Evolutionary conservation across 1,139 yeast genomes (phyloP), one percentile per base, ranked within the genome.

Genomic region (Ogataea hybrid): DNA sequence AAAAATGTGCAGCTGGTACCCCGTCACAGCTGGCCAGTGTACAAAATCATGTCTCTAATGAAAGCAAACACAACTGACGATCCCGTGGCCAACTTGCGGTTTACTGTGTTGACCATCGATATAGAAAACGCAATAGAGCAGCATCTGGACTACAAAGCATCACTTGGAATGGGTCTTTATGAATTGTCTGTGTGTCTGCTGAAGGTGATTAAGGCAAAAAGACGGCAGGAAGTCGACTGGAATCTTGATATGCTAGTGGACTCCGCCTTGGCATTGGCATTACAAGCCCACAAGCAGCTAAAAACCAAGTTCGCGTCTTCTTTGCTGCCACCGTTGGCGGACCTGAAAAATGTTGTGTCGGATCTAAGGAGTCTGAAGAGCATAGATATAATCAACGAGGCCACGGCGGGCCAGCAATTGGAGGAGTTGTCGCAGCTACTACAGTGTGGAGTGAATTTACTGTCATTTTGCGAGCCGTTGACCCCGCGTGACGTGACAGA

Each of bases 151-250:
- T 43, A 42, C 35, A 37, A 41, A 18, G 22, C 15, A 2, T 40
- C 47, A 2, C 11, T 44, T 25, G 53, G 50, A 1, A 44, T 48
- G 44, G 39, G 46, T 9, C 32, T 48, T 6, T 48, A 50, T 20
- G 51, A 50, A 30, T 10, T 43, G 3, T 42, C 47, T 31, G 42
- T 46, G 3, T 23, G 44, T 6, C 15, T 46, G 29, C 9, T 42
- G 36, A 40, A 40, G 14, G 32, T 35, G 12, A 25, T 44, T 8
- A 10, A 29, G 27, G 17, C 20, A n/a, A 5, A 14, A 6, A 32
- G 42, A 28, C 31, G 32, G 14, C 20, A 23, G 12, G 16, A 17
- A 12, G 8, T 35, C 15, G 28, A 28, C 15, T 32, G 33, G 32
- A 12, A 37, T 25, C 16, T 28, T 11, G 28, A 32, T 10, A 33